phyloP scores from a whole-genome alignment of 139 green algal species.

The Haematococcus lacustris region DNA sequence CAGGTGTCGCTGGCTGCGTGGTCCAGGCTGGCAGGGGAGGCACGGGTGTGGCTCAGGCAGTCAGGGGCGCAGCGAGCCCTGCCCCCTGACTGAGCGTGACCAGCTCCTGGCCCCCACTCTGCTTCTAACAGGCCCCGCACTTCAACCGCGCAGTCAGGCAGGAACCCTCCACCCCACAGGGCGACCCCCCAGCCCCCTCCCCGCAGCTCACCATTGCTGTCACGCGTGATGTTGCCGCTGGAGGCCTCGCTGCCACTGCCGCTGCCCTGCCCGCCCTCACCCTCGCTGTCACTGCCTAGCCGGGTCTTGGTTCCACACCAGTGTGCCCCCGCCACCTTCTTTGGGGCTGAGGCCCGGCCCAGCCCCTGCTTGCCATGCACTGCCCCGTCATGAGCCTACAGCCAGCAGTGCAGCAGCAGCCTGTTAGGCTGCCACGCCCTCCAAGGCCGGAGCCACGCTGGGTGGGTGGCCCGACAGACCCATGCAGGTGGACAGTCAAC shows the following conservation, averaged over 20 bases:
- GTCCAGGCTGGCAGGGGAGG: too few species aligned
- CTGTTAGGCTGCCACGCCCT: not conserved
- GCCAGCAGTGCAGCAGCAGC: not conserved
- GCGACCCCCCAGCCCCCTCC: too few species aligned
- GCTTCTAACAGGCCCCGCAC: too few species aligned
- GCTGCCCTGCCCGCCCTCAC: constrained; percentile 12
- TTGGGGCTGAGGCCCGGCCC: constrained; percentile 57
- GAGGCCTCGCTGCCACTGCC: not conserved
- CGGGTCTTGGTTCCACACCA: constrained; percentile 71
- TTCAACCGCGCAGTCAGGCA: too few species aligned
- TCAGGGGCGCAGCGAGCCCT: too few species aligned
- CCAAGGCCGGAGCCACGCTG: not conserved
- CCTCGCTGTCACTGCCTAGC: constrained; percentile 50
- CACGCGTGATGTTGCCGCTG: not conserved
- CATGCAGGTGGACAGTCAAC: too few species aligned
- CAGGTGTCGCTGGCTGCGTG: too few species aligned
- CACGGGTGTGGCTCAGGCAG: too few species aligned
- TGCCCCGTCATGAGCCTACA: constrained; percentile 46
- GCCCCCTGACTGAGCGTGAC: too few species aligned
- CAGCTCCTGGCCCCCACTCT: too few species aligned
- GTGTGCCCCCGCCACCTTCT: constrained; percentile 70
- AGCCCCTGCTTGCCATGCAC: constrained; percentile 66
- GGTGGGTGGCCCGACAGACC: not conserved
- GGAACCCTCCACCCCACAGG: too few species aligned
- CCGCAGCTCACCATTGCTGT: constrained; percentile 4